Evolutionary conservation across 306 rosid species (phyloP), one percentile per base, ranked within the genome.

Genomic region (Prunus fruticosa): DNA sequence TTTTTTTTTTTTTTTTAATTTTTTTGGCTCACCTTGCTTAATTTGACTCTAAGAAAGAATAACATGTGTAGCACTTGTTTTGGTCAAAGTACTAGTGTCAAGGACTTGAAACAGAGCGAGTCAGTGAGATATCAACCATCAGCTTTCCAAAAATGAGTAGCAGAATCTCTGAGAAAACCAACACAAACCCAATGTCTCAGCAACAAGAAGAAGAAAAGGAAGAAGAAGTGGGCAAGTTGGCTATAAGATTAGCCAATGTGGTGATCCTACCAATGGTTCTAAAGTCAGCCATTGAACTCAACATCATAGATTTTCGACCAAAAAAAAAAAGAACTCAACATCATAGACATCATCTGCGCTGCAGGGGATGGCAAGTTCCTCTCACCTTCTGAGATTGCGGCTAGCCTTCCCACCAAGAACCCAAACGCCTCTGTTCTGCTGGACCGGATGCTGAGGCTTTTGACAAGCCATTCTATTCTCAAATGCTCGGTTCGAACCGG

Each of bases 281-380:
- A 20, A 67, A 84, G 22, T 52, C 78, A 16, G 82, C 82, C 4
- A 22, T 72, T 1, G 84, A 84, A 69, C 87, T 84, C 23, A 77
- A 73, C 32, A 46, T 76, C 30, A 62, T 84, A 1, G 87, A 77
- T n/a, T n/a, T n/a, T n/a, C n/a, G n/a, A n/a, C n/a, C n/a, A n/a
- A n/a, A n/a, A n/a, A n/a, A n/a, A n/a, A n/a, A n/a, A n/a, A n/a
- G 84, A 84, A 69, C 87, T 84, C 23, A 77, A 73, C 32, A 46
- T 76, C 30, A 62, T 84, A 1, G 87, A 77, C 30, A 77, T 77
- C 30, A 52, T 84, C 58, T 75, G 72, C 41, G 67, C 58, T 34
- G 82, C 87, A 4, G 80, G 73, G 11, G 27, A 47, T 23, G 80
- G 30, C 25, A 70, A 41, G 28, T 56, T 43, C 67, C 87, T 77